Base-by-base conservation (phyloP, 306 rosid genomes). In the Begonia masoniana region DNA sequence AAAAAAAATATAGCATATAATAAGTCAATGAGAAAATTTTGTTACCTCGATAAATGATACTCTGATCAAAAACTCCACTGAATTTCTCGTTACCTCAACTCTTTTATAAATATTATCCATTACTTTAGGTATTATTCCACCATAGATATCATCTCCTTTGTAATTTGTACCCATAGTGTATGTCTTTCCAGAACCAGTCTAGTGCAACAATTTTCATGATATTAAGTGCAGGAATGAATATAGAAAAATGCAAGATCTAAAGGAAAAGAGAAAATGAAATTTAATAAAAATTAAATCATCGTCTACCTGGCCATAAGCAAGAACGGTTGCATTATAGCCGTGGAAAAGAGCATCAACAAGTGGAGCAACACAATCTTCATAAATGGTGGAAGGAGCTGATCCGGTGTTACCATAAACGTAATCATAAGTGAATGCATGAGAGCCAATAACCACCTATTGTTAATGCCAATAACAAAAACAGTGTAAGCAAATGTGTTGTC, bases 141-240 rank as follows among this genome's bases (percentile, higher is more conserved):
- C 68, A 39, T 59, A 65, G 51, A 79, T 76, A 71, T 64, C 86
- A 42, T 78, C 95, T 12, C 93, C 86, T 0, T 62, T 54, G 55
- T 84, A 88, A 57, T 82, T 78, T 58, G 97, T 88, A 15, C 96
- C 74, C 75, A 63, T 74, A 3, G 70, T 62, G 52, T 52, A 92
- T 1, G 93, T 92, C 64, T 92, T 86, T 16, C 99, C 95, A 1
- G 99, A 92, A 59, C 96, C 99, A 26, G 99, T 92, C 99, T 92
- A 11, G 13, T 52, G 17, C 46, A 65, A 76, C 47, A 24, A 23
- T 36, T 58, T 56, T 43, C 49, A 41, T 19, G 39, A 31, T 63
- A 35, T 13, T 52, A 54, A 50, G 12, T 14, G 45, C 4, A 45
- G n/a, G n/a, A n/a, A n/a, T n/a, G n/a, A n/a, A n/a, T n/a, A n/a